These are phyloP conservation scores for Microbotryum silenes-acaulis DNA, from an alignment of 1,284 basidiomycete species.

Conservation along the genomic window DNA sequence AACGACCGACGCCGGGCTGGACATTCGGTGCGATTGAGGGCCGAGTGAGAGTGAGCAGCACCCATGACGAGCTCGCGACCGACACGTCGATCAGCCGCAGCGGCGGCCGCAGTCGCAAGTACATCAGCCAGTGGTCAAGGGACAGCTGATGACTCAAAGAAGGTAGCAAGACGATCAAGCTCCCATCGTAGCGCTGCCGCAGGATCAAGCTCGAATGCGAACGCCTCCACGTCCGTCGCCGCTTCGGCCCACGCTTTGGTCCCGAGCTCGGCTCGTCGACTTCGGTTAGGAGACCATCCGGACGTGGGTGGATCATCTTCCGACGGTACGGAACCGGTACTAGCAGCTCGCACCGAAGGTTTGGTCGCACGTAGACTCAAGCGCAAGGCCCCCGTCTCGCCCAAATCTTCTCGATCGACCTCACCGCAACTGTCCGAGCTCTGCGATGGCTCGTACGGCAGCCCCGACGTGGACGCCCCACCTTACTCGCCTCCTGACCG, in stretches of 20 bases:
- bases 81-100: no score
- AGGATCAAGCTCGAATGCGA: background rate
- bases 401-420: background rate
- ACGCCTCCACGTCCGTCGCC: background rate
- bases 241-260: background rate
- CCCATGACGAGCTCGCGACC: no score
- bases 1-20: no score
- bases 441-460: background rate
- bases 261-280: background rate
- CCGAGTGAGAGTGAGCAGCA: no score
- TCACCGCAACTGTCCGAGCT: background rate
- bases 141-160: no score
- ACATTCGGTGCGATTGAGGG: no score
- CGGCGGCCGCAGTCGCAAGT: no score
- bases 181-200: no score
- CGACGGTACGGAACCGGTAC: background rate
- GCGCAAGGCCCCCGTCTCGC: background rate
- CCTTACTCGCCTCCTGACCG: conserved; percentile 7
- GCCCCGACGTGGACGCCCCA: background rate
- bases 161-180: no score
- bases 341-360: no score
- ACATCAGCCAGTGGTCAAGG: no score
- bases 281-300: background rate
- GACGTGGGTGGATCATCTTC: background rate
- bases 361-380: background rate